These are phyloP conservation scores for Plantago lanceolata DNA, from an alignment of 305 asterid species.

Conservation along the genomic window DNA sequence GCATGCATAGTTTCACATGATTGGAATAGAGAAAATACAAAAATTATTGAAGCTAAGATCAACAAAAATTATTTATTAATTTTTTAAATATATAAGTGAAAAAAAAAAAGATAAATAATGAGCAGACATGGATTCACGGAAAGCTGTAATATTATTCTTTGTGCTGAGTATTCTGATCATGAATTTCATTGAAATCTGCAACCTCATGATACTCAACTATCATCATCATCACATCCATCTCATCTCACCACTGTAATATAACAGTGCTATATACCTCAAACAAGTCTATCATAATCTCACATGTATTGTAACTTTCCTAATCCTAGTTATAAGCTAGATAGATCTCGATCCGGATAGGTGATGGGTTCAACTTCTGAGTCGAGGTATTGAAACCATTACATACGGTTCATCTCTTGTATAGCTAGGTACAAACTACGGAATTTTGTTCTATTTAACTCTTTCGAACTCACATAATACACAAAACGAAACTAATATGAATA, in stretches of 20 bases:
- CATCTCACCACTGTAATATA: slow-evolving; percentile 1
- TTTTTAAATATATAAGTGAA: neutral
- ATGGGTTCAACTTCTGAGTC: too few relatives aligned
- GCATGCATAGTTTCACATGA: slow-evolving; percentile 27
- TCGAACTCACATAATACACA: too few relatives aligned
- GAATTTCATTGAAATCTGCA: slow-evolving; percentile 25
- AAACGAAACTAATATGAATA: too few relatives aligned
- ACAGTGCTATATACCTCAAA: neutral
- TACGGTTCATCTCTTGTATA: too few relatives aligned
- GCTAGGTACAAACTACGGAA: too few relatives aligned
- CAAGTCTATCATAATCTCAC: slow-evolving; percentile 13
- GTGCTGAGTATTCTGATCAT: slow-evolving; percentile 24
- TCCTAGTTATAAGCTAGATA: too few relatives aligned
- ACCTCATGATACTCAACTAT: slow-evolving; percentile 14
- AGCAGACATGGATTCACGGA: slow-evolving; percentile 41
- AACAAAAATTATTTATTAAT: too few relatives aligned
- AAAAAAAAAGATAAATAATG: neutral
- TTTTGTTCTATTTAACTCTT: too few relatives aligned
- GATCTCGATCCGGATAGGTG: too few relatives aligned
- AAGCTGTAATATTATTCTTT: slow-evolving; percentile 42
- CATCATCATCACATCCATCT: slow-evolving; percentile 1
- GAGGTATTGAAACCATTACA: too few relatives aligned
- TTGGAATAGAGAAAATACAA: slow-evolving; percentile 10
- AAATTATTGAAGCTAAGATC: neutral
- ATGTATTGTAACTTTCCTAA: neutral